Conservation (phyloP, 768 basidiomycete genomes). For the Galerina sulciceps region DNA sequence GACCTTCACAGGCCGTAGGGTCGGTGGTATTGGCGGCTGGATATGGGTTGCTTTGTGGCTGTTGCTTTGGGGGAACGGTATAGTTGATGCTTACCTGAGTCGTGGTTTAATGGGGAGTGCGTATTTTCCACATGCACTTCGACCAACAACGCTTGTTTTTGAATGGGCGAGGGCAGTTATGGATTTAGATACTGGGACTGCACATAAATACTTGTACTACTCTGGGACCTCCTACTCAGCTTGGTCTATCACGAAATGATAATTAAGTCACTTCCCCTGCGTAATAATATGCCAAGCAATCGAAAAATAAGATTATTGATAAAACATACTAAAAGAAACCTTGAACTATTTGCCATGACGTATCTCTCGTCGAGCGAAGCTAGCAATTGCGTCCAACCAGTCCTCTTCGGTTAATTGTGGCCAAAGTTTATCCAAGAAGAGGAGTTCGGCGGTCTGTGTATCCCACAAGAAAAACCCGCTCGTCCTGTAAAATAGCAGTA, state of each 20-base stretch:
- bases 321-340: no score
- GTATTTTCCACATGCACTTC: constrained; percentile 35
- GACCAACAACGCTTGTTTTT: no score
- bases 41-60: constrained; percentile 54
- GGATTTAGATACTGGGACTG: no score
- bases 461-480: constrained; percentile 5
- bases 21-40: constrained; percentile 8
- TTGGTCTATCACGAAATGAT: no score
- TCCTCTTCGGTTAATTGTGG: background rate
- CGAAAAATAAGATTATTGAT: no score
- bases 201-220: no score
- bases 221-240: no score
- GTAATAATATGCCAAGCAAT: no score
- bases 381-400: background rate
- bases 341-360: background rate
- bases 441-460: background rate
- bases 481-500: background rate
- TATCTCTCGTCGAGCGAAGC: background rate
- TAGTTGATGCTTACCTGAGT: constrained; percentile 55
- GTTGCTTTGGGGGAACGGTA: constrained; percentile 45
- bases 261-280: no score
- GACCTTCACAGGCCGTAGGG: constrained; percentile 27
- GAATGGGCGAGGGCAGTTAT: no score
- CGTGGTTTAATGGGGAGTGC: constrained; percentile 45
- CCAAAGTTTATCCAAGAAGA: constrained; percentile 2